A percentile compares a stretch with the other conserved stretches of the same genome.
Evolutionary conservation across 495 filamentous ascomycete genomes (phyloP).

Genomic region (Parathielavia appendiculata): DNA sequence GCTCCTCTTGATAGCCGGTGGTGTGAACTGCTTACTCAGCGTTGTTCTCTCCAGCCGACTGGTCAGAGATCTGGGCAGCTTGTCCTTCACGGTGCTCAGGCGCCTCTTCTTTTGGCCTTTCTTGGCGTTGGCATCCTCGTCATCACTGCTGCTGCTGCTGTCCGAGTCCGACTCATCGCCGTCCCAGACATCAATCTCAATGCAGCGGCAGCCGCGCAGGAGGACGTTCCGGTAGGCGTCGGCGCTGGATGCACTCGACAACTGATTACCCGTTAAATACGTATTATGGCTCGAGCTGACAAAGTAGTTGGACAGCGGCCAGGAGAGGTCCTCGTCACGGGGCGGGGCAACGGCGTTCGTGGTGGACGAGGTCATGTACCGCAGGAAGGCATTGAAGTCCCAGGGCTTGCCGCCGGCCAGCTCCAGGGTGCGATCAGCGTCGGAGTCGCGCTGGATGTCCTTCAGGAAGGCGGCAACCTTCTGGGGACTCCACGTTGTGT

Average conservation of each 20-base stretch:
- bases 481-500: conserved; percentile 35
- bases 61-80: conserved; percentile 36
- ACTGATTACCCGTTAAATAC: conserved; percentile 86
- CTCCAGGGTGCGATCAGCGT: conserved; percentile 24
- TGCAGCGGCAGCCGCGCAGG: conserved; percentile 77
- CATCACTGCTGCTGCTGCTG: conserved; percentile 27
- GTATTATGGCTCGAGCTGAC: conserved; percentile 94
- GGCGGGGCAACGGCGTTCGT: conserved; percentile 43
- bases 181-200: conserved; percentile 96
- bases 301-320: conserved; percentile 80
- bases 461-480: conserved; percentile 36
- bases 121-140: conserved; percentile 21
- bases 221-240: conserved; percentile 83
- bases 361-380: conserved; percentile 55
- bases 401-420: conserved; percentile 23
- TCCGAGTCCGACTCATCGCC: conserved; percentile 53
- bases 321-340: conserved; percentile 48
- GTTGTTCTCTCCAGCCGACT: conserved; percentile 37
- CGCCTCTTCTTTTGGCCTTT: conserved; percentile 12
- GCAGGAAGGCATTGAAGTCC: conserved; percentile 49
- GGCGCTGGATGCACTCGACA: conserved; percentile 75
- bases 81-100: conserved; percentile 32
- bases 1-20: neutral
- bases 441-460: conserved; percentile 34
- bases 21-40: conserved; percentile 36